Evolutionary conservation across 2,329 filamentous ascomycete species (phyloP).

Genomic region (Cadophora malorum): DNA sequence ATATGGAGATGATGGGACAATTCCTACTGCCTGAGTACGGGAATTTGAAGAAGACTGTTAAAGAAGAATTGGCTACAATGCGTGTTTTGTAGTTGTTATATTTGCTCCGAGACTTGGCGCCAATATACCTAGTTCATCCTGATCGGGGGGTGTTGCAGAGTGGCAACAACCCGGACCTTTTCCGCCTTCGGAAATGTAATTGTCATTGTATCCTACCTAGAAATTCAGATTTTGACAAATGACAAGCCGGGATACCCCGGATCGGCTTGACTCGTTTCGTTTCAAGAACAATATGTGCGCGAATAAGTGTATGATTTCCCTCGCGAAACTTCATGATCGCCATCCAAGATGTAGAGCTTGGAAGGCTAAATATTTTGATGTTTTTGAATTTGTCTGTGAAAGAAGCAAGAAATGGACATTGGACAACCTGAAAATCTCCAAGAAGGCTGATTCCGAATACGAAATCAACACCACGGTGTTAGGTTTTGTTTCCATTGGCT

Average conservation of each 20-base stretch:
- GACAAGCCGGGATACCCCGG: background rate
- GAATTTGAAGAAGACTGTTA: background rate
- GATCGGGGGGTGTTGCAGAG: background rate
- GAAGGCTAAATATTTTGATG: background rate
- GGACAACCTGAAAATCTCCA: no score
- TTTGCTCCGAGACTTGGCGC: no score
- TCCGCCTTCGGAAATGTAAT: background rate
- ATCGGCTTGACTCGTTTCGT: background rate
- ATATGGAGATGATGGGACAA: background rate
- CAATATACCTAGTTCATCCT: background rate
- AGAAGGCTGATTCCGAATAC: no score
- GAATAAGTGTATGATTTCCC: background rate
- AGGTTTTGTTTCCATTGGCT: no score
- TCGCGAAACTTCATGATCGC: background rate
- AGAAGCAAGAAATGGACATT: no score
- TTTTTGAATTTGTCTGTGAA: background rate
- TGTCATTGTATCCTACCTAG: background rate
- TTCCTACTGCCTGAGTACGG: background rate
- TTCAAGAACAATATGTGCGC: background rate
- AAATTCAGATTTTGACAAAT: background rate
- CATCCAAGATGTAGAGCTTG: background rate
- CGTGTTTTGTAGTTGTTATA: background rate
- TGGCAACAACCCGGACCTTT: background rate
- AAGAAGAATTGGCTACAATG: background rate
- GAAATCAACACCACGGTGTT: no score